Base-by-base conservation (phyloP, 352 stramenopile species). In the Phytopythium litorale region DNA sequence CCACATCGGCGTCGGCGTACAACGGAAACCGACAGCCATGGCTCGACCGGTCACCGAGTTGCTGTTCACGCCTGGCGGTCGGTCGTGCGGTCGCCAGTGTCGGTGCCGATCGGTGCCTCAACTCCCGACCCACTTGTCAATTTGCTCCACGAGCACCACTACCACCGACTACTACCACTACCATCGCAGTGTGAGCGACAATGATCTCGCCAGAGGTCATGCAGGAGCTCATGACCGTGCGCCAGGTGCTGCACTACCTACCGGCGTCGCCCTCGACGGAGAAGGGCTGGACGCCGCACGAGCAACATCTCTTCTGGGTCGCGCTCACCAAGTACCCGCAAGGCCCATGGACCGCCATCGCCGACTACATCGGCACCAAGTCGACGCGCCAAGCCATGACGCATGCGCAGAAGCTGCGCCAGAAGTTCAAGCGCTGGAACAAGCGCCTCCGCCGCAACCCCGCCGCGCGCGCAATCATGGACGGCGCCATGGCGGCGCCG, bases 301-400 rank as follows among this genome's bases (percentile, higher is more conserved):
- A 75, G 50, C 65, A 75, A 49, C 65, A 75, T n/a, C 65, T 71
- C 61, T 75, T 75, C 62, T 75, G 68, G 68, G 61, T 67, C 7
- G 72, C 68, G 28, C 68, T 80, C 53, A 57, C 64, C 50, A 72
- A 63, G 56, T 77, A 70, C 56, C 75, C 77, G 12, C 75, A 84
- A 21, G 77, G 77, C 0, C 77, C 77, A 13, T 86, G 77, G 77
- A 81, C 75, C 23, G 59, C 65, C 28, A 81, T 86, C 55, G 77
- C 77, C 13, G 65, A 67, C 38, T 82, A 75, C 65, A 77, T 87
- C 23, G 72, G 75, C 32, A 83, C 77, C 48, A 79, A 81, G 55
- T 77, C 75, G 21, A 84, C 77, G 19, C 71, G 77, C 33, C 77
- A 87, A 63, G 75, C 77, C 15, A 83, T 84, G 73, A 84, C 75